Percentiles rank a stretch among this genome's conserved stretches.
These are phyloP conservation scores for Chloris gayana DNA, from an alignment of 176 grass and related monocot species.

Conservation along the genomic window DNA sequence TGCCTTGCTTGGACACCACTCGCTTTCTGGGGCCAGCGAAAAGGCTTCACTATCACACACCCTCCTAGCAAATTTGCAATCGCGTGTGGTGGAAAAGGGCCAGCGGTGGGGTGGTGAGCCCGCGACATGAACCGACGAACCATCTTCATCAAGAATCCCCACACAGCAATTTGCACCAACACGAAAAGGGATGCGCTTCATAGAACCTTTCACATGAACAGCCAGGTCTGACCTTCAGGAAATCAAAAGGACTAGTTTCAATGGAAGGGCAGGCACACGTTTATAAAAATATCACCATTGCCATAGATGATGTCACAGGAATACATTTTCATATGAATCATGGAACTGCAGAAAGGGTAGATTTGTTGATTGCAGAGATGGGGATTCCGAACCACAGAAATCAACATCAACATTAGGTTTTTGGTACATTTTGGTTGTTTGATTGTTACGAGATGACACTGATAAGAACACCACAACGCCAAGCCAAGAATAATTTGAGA, in stretches of 20 bases:
- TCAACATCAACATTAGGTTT: conserved; percentile 19
- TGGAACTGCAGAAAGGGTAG: background rate
- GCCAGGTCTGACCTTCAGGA: background rate
- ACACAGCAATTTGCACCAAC: conserved; percentile 17
- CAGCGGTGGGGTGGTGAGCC: background rate
- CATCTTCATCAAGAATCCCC: too few relatives aligned
- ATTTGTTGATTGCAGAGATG: background rate
- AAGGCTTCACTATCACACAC: conserved; percentile 8
- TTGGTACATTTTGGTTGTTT: conserved; percentile 12
- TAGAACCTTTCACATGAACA: conserved; percentile 11
- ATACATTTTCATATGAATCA: too few relatives aligned
- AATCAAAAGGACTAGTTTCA: background rate
- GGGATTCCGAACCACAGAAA: background rate
- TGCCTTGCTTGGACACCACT: conserved; percentile 24
- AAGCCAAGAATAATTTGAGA: conserved; percentile 13
- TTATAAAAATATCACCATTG: background rate
- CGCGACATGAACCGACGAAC: conserved; percentile 28
- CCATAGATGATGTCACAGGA: too few relatives aligned
- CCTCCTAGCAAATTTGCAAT: background rate
- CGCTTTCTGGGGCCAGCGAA: conserved; percentile 5
- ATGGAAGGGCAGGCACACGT: background rate
- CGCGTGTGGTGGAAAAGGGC: conserved; percentile 14
- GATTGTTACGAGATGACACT: conserved; percentile 13
- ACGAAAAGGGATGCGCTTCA: conserved; percentile 35
- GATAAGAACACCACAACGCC: conserved; percentile 39